Conservation (phyloP, 1,139 yeast genomes). For the Yamadazyma pseudoaaseri region DNA sequence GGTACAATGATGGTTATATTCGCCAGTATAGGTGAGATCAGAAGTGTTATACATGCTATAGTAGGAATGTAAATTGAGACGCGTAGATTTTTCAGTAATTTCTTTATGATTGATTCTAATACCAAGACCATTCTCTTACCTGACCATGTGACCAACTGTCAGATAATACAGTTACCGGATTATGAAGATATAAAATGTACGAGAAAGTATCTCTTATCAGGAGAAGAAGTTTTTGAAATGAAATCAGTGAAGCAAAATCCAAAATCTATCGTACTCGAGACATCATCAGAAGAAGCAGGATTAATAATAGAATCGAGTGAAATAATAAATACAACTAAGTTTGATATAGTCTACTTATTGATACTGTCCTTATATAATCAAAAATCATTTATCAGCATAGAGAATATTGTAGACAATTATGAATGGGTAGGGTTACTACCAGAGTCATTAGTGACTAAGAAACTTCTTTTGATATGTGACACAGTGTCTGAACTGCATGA, state of each 20-base stretch:
- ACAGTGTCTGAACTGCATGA: constrained; percentile 47
- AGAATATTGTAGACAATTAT: constrained; percentile 47
- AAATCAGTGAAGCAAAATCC: constrained; percentile 31
- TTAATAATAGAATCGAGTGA: constrained; percentile 33
- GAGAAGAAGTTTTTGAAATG: constrained; percentile 27
- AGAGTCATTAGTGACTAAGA: constrained; percentile 16
- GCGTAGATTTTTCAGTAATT: constrained; percentile 2
- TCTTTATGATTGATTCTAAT: constrained; percentile 1
- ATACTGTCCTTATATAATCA: constrained; percentile 32
- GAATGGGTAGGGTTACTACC: constrained; percentile 28
- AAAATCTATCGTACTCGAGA: constrained; percentile 38
- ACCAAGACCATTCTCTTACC: constrained; percentile 22
- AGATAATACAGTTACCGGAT: constrained; percentile 26
- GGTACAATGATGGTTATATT: constrained; percentile 73
- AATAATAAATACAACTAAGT: constrained; percentile 41
- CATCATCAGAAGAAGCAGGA: constrained; percentile 18
- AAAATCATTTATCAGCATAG: constrained; percentile 41
- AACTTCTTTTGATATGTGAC: constrained; percentile 42
- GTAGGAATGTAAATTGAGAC: constrained; percentile 20
- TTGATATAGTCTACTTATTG: constrained; percentile 42
- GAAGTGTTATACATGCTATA: constrained; percentile 26
- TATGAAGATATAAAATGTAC: constrained; percentile 14
- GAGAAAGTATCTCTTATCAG: constrained; percentile 20
- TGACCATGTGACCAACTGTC: constrained; percentile 10
- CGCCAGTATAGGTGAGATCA: constrained; percentile 51